A percentile compares a stretch with the other conserved stretches of the same genome.
Evolutionary conservation across 768 basidiomycete species (phyloP).

Genomic region (Termitomyces sp.): DNA sequence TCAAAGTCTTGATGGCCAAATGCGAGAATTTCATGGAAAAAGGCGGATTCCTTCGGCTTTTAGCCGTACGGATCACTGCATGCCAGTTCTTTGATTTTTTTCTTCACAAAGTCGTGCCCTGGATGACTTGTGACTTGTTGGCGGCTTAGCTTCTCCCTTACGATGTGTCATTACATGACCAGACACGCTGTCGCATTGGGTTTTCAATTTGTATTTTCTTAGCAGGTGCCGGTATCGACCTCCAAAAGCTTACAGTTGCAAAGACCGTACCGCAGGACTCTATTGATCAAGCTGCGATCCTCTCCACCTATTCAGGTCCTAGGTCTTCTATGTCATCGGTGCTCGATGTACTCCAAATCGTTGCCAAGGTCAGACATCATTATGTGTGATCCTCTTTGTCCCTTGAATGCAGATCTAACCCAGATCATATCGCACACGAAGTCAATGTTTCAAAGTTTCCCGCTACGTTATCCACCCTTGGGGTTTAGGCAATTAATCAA

Average conservation of each 20-base stretch:
- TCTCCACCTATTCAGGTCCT: not conserved
- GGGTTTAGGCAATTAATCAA: slow-evolving; percentile 14
- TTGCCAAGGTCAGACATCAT: not conserved
- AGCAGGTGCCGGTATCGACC: not conserved
- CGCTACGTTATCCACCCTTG: slow-evolving; percentile 10
- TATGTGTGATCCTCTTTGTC: not conserved
- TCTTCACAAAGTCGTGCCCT: slow-evolving; percentile 1
- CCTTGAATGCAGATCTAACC: slow-evolving; percentile 8
- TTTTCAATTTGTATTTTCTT: not conserved
- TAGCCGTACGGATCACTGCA: slow-evolving; percentile 11
- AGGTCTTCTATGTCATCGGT: not conserved
- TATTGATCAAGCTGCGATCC: not conserved
- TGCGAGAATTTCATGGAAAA: slow-evolving; percentile 2
- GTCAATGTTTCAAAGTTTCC: slow-evolving; percentile 8
- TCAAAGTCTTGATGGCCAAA: slow-evolving; percentile 2
- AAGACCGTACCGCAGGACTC: not conserved
- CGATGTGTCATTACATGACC: slow-evolving; percentile 9
- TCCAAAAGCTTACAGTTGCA: not conserved
- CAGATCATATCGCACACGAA: slow-evolving; percentile 12
- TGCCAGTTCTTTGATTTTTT: slow-evolving; percentile 7
- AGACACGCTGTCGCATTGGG: not conserved
- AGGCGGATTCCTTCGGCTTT: slow-evolving; percentile 1
- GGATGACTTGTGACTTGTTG: slow-evolving; percentile 3
- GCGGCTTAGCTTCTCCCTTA: slow-evolving; percentile 10
- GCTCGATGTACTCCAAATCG: not conserved